Percentiles rank a stretch among this genome's conserved stretches.
Conservation (phyloP, 2,329 filamentous ascomycete genomes). For the Knoxdaviesia capensis region DNA sequence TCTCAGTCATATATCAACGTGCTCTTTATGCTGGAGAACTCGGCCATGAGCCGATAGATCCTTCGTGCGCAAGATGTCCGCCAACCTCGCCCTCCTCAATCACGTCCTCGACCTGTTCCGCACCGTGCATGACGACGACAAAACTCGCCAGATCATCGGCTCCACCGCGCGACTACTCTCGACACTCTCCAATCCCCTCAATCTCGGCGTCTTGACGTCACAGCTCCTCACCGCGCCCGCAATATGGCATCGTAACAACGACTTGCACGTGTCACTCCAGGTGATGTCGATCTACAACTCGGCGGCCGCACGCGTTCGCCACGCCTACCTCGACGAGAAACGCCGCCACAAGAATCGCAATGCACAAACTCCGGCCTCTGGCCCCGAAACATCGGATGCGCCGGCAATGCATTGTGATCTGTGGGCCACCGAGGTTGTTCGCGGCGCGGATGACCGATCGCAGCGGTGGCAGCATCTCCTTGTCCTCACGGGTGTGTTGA, state of each 20-base stretch:
- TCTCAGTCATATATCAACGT: background rate
- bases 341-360: no score
- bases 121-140: conserved; percentile 27
- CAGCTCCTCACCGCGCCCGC: conserved; percentile 53
- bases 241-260: conserved; percentile 44
- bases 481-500: conserved; percentile 57
- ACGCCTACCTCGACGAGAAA: conserved; percentile 5
- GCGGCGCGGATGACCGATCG: conserved; percentile 36
- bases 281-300: conserved; percentile 54
- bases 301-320: conserved; percentile 34
- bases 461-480: conserved; percentile 67
- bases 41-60: background rate
- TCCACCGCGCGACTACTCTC: conserved; percentile 49
- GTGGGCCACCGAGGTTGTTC: conserved; percentile 35
- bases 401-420: conserved; percentile 16
- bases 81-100: conserved; percentile 41
- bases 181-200: conserved; percentile 53
- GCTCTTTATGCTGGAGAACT: background rate
- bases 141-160: conserved; percentile 37
- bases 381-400: no score
- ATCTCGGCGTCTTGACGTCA: conserved; percentile 51
- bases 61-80: conserved; percentile 29
- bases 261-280: conserved; percentile 40
- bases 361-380: no score
- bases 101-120: conserved; percentile 42